Percentiles rank a stretch among this genome's conserved stretches.
phyloP scores from a whole-genome alignment of 2,329 filamentous ascomycete genomes.

The Claviceps digitariae region DNA sequence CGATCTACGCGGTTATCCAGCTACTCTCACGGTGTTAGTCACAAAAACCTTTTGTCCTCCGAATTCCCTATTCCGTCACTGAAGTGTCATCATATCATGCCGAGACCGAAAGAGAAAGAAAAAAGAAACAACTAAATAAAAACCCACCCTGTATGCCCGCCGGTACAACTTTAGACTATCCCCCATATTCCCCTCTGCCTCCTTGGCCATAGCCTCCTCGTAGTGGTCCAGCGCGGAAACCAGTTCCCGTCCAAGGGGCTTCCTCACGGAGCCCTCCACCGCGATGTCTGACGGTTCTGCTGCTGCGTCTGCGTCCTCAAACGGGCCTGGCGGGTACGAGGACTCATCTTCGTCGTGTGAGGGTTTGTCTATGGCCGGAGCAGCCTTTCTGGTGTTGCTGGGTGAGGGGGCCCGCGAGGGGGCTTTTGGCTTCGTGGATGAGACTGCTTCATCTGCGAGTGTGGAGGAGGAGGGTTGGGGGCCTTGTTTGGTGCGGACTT shows the following conservation, averaged over 20 bases:
- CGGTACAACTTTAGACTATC: constrained; percentile 83
- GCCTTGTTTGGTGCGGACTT: constrained; percentile 40
- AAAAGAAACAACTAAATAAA: background rate
- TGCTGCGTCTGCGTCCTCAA: constrained; percentile 6
- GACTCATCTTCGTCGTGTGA: constrained; percentile 4
- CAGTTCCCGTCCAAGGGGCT: constrained; percentile 31
- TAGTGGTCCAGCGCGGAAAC: constrained; percentile 81
- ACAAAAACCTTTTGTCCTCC: too few species aligned
- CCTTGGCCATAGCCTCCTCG: constrained; percentile 80
- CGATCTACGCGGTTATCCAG: constrained; percentile 77
- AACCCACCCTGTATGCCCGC: constrained; percentile 65
- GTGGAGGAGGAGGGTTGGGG: background rate
- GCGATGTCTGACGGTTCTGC: constrained; percentile 6
- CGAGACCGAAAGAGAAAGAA: background rate
- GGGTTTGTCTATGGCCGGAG: background rate
- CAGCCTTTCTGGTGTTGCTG: background rate
- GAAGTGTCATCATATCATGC: too few species aligned
- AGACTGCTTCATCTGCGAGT: background rate
- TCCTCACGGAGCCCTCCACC: constrained; percentile 6
- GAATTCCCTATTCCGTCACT: too few species aligned
- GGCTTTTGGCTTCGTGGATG: background rate
- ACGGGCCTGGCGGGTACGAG: constrained; percentile 6
- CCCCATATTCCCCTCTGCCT: constrained; percentile 70
- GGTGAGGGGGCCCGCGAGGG: background rate
- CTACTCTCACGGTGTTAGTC: constrained; percentile 26